These are phyloP conservation scores for Paratinospora sagittata DNA, from an alignment of 164 flowering plant species.

Conservation along the genomic window DNA sequence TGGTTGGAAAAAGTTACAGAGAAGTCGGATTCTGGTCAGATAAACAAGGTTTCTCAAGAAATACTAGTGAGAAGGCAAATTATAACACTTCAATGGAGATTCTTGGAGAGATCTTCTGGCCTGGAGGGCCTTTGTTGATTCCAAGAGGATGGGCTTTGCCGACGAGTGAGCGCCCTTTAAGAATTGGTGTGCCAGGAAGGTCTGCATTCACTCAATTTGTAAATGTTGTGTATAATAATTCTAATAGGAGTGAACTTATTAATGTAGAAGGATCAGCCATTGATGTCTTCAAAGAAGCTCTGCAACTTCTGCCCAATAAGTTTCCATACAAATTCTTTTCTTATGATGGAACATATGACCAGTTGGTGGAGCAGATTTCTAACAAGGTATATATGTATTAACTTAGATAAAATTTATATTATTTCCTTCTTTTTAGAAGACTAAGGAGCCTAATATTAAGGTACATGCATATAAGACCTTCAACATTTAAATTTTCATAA, in stretches of 20 bases:
- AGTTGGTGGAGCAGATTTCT: conserved; percentile 16
- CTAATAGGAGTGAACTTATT: background rate
- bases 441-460: too few species aligned
- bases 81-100: conserved; percentile 12
- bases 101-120: conserved; percentile 26
- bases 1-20: conserved; percentile 23
- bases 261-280: conserved; percentile 14
- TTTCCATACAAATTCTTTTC: conserved; percentile 15
- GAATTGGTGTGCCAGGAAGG: conserved; percentile 20
- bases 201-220: conserved; percentile 21
- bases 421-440: too few species aligned
- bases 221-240: conserved; percentile 2
- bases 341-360: conserved; percentile 15
- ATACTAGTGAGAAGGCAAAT: background rate
- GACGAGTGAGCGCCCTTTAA: conserved; percentile 9
- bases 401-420: too few species aligned
- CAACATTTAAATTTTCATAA: too few species aligned
- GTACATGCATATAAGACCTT: too few species aligned
- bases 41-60: conserved; percentile 22
- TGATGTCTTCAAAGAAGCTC: conserved; percentile 20
- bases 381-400: conserved; percentile 9
- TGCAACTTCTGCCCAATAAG: conserved; percentile 10
- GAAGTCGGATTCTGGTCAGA: conserved; percentile 36
- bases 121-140: conserved; percentile 22
- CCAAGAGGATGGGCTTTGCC: conserved; percentile 30